A percentile compares a stretch with the other conserved stretches of the same genome.
Conservation (phyloP, 116 monocot species). For the Posidonia oceanica region DNA sequence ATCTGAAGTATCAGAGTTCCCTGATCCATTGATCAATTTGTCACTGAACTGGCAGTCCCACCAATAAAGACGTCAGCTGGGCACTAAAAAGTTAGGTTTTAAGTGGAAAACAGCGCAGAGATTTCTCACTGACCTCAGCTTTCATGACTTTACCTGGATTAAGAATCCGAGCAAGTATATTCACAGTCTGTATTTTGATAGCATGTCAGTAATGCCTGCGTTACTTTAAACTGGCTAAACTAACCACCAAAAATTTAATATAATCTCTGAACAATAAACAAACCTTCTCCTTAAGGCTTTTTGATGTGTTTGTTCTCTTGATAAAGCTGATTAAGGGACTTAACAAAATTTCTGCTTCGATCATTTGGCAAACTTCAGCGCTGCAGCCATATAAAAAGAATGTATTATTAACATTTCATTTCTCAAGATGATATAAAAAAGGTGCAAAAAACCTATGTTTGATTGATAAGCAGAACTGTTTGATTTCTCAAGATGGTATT, state of each 20-base stretch:
- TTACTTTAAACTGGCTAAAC: not conserved
- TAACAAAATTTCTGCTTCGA: conserved; percentile 45
- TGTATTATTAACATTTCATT: not conserved
- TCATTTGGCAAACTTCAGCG: conserved; percentile 29
- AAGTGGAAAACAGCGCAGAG: not conserved
- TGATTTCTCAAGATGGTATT: no score
- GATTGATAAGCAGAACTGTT: no score
- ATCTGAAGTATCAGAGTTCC: not conserved
- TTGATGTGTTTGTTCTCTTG: conserved; percentile 27
- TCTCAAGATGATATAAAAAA: not conserved
- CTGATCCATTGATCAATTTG: conserved; percentile 20
- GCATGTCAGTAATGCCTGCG: not conserved
- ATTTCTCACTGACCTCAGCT: conserved; percentile 29
- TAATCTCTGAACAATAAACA: not conserved
- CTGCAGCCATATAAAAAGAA: conserved; percentile 19
- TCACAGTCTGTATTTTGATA: conserved; percentile 33
- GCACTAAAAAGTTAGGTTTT: not conserved
- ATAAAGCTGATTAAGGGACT: conserved; percentile 35
- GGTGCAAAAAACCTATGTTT: no score
- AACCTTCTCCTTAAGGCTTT: conserved; percentile 55
- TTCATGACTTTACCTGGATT: conserved; percentile 28
- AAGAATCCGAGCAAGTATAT: conserved; percentile 47
- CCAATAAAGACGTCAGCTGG: conserved; percentile 5
- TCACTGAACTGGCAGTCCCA: conserved; percentile 20
- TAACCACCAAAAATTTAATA: not conserved